Evolutionary conservation across 2,329 filamentous ascomycete species (phyloP), one percentile per base, ranked within the genome.

Genomic region (Arthrinium puccinioides): DNA sequence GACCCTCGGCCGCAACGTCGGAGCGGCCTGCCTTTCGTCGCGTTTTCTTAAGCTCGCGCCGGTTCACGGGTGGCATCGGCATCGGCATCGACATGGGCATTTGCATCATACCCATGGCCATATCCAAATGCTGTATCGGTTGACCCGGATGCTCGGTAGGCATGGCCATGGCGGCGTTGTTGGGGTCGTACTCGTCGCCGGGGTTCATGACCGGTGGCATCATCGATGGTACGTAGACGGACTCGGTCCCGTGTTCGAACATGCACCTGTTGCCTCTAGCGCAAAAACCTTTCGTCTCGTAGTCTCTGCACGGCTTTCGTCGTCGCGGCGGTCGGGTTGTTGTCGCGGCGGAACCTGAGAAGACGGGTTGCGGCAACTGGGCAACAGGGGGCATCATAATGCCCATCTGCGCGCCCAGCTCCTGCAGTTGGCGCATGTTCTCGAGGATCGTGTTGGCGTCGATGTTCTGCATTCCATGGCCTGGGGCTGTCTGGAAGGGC

Each of bases 251-350:
- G 53, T 90, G 85, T 47, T 87, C 78, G 49, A 75, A 87, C 26
- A 67, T 71, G 58, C 85, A 89, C 16, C 69, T 72, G 48, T 68
- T 76, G 4, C 83, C 82, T 26, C 78, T 65, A 6, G 77, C 70
- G 52, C 85, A 89, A 50, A 74, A 86, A 0, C 85, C 85, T 47
- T 84, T 84, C 2, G 64, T 74, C 40, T 87, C 82, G 49, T 84
- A 87, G 55, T 87, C 80, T 40, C 74, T 69, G 52, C 84, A 89
- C 40, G 76, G 68, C 39, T 67, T 59, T 44, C 60, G 65, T 33
- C 57, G 63, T 39, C 61, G 62, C 26, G 52, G 53, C 27, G 54
- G 40, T 23, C 45, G 37, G 39, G 46, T 10, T 37, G 46, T 36
- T 24, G 41, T 39, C 31, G 40, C 37, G 34, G 39, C 40, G 29